Percentiles rank a stretch among this genome's conserved stretches.
phyloP scores from a whole-genome alignment of 345 rosid species.

The Murraya paniculata region DNA sequence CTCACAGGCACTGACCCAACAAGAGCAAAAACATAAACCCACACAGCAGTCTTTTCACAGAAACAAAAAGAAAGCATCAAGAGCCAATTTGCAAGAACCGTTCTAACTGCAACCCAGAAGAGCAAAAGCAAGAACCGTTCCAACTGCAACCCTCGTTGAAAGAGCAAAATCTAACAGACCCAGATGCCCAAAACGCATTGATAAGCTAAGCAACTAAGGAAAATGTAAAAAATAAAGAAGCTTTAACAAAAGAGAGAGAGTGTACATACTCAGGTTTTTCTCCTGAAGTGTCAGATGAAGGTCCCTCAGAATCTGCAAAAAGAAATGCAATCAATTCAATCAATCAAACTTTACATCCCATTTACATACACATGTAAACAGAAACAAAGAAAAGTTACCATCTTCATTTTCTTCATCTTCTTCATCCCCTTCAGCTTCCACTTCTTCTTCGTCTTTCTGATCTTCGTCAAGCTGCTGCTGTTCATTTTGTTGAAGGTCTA shows the following conservation, averaged over 20 bases:
- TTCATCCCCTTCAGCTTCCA: constrained; percentile 19
- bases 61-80: constrained; percentile 10
- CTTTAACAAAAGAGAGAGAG: constrained; percentile 15
- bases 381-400: constrained; percentile 11
- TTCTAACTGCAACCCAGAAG: neutral
- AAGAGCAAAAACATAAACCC: constrained; percentile 8
- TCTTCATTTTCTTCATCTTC: constrained; percentile 26
- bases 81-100: constrained; percentile 19
- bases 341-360: constrained; percentile 17
- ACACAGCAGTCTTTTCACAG: neutral
- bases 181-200: constrained; percentile 7
- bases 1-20: constrained; percentile 12
- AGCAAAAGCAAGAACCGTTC: neutral
- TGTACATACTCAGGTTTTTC: constrained; percentile 66
- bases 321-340: constrained; percentile 10
- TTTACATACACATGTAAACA: constrained; percentile 14
- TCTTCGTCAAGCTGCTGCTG: constrained; percentile 16
- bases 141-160: neutral
- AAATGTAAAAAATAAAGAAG: constrained; percentile 14
- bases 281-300: constrained; percentile 45
- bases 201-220: neutral
- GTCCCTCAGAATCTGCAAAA: constrained; percentile 55
- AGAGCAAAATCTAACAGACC: constrained; percentile 13
- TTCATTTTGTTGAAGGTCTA: constrained; percentile 15
- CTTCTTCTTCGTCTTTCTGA: neutral